These are phyloP conservation scores for Prunus yedoensis DNA, from an alignment of 331 rosid species.

Conservation along the genomic window DNA sequence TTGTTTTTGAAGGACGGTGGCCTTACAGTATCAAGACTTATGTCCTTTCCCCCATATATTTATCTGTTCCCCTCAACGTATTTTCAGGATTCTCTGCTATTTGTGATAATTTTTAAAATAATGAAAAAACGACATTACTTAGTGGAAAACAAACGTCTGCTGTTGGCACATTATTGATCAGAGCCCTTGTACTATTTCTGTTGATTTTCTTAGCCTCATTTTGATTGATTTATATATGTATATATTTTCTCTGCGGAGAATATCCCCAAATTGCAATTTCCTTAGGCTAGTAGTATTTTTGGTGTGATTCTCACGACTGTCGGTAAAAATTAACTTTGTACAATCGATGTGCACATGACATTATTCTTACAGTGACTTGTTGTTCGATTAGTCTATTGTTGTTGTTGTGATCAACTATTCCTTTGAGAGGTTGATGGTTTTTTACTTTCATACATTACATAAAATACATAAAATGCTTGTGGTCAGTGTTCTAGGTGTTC, in stretches of 20 bases:
- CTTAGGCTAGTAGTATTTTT: neutral
- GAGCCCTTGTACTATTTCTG: neutral
- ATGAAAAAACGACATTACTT: neutral
- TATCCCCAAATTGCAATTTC: neutral
- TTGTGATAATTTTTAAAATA: neutral
- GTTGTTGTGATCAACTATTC: neutral
- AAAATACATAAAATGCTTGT: neutral
- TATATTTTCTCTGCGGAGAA: neutral
- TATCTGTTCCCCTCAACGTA: neutral
- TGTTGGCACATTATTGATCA: neutral
- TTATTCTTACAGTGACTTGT: neutral
- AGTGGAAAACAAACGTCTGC: neutral
- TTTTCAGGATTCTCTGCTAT: slow-evolving; percentile 12
- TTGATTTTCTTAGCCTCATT: neutral
- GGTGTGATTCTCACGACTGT: neutral
- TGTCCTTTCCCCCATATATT: neutral
- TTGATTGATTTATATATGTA: neutral
- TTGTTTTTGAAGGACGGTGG: neutral
- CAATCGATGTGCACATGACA: slow-evolving; percentile 1
- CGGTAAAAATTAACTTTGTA: neutral
- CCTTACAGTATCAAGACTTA: neutral
- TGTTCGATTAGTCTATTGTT: too few relatives aligned
- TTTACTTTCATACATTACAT: neutral
- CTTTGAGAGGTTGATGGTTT: neutral
- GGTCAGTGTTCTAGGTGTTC: neutral